phyloP scores from a whole-genome alignment of 176 grass and related monocot genomes.

The Elymus sibiricus region DNA sequence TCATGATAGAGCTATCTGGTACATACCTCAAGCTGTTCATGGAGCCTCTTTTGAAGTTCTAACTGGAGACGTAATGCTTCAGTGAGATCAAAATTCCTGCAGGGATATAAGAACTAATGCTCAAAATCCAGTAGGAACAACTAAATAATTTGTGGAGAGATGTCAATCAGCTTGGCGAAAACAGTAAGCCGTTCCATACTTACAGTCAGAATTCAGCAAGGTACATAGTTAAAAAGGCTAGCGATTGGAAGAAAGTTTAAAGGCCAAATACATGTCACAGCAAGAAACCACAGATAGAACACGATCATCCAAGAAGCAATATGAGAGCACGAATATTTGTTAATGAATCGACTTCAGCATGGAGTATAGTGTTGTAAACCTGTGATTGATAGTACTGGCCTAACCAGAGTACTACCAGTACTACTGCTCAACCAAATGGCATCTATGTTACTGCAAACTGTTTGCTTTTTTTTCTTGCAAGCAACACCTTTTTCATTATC shows the following conservation, averaged over 20 bases:
- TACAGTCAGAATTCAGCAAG: not conserved
- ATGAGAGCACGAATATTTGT: not conserved
- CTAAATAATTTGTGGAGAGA: not conserved
- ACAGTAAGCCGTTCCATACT: not conserved
- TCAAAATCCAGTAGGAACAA: not conserved
- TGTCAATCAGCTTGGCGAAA: slow-evolving; percentile 2
- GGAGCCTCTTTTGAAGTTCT: slow-evolving; percentile 94
- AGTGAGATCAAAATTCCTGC: slow-evolving; percentile 79
- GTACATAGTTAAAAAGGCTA: not conserved
- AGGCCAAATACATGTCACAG: not conserved
- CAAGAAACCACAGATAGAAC: not conserved
- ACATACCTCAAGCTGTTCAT: slow-evolving; percentile 96
- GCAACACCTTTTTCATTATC: not conserved
- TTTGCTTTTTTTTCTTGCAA: not conserved
- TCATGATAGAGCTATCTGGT: slow-evolving; percentile 6
- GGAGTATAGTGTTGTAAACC: not conserved
- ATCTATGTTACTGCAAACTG: not conserved
- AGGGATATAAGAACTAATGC: slow-evolving; percentile 31
- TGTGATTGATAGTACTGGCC: not conserved
- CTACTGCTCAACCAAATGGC: not conserved
- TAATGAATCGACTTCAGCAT: not conserved
- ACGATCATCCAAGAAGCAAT: not conserved
- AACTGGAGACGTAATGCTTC: slow-evolving; percentile 92
- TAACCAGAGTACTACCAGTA: not conserved
- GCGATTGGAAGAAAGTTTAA: not conserved